Conservation (phyloP, 2,329 filamentous ascomycete species). For the Stenocarpella maydis region DNA sequence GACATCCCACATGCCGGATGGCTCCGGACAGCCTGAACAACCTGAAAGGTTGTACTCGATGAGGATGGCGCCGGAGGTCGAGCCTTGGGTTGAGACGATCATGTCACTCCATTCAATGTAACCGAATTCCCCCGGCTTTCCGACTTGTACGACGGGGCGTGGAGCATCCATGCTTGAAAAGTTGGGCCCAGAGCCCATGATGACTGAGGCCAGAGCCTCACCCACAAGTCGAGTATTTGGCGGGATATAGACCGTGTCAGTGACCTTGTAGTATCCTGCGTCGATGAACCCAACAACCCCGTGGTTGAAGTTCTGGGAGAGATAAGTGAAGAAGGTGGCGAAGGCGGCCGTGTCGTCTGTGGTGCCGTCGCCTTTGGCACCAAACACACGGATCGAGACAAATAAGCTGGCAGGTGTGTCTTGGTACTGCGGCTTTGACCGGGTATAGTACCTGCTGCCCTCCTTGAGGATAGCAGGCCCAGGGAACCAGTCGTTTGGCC, state of each 20-base stretch:
- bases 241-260: slow-evolving; percentile 59
- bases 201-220: slow-evolving; percentile 59
- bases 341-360: slow-evolving; percentile 65
- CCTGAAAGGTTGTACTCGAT: slow-evolving; percentile 74
- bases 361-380: slow-evolving; percentile 73
- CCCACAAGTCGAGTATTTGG: slow-evolving; percentile 64
- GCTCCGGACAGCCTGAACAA: slow-evolving; percentile 40
- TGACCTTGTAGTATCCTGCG: slow-evolving; percentile 69
- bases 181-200: slow-evolving; percentile 62
- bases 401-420: slow-evolving; percentile 60
- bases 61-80: slow-evolving; percentile 72
- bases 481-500: slow-evolving; percentile 50
- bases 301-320: slow-evolving; percentile 47
- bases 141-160: slow-evolving; percentile 69
- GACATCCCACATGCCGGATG: slow-evolving; percentile 74
- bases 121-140: slow-evolving; percentile 67
- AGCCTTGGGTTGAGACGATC: slow-evolving; percentile 73
- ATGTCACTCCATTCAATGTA: slow-evolving; percentile 76
- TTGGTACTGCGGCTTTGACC: slow-evolving; percentile 73
- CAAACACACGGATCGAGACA: slow-evolving; percentile 67
- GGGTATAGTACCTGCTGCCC: slow-evolving; percentile 52
- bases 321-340: slow-evolving; percentile 43
- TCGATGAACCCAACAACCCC: slow-evolving; percentile 68
- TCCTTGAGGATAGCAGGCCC: slow-evolving; percentile 67
- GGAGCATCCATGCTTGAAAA: slow-evolving; percentile 68